Conservation (phyloP, 768 basidiomycete species). For the Pulveroboletus frians region DNA sequence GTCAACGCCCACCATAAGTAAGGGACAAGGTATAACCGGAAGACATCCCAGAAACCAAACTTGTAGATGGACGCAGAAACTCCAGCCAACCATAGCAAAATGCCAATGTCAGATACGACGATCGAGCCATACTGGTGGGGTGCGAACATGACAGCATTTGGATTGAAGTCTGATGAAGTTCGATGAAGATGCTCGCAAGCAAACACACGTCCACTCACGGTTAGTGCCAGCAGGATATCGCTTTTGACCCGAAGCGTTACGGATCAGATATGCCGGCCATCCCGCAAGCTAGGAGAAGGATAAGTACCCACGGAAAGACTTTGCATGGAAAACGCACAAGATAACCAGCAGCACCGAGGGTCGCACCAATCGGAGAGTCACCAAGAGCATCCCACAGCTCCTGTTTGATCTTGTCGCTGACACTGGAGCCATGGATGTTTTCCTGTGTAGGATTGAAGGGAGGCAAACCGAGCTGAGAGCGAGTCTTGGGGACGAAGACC, state of each 20-base stretch:
- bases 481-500: constrained; percentile 91
- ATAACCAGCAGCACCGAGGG: constrained; percentile 49
- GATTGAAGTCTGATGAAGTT: constrained; percentile 60
- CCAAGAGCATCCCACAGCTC: constrained; percentile 84
- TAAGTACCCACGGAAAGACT: neutral
- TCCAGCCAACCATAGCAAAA: constrained; percentile 64
- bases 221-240: constrained; percentile 74
- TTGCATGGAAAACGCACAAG: constrained; percentile 40
- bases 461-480: constrained; percentile 62
- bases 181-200: neutral
- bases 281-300: constrained; percentile 53
- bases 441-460: constrained; percentile 64
- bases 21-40: constrained; percentile 77
- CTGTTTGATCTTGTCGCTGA: constrained; percentile 60
- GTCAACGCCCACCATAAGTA: constrained; percentile 63
- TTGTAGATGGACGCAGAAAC: constrained; percentile 52
- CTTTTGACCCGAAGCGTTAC: constrained; percentile 82
- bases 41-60: constrained; percentile 66
- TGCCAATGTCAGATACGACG: constrained; percentile 76
- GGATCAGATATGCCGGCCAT: constrained; percentile 79
- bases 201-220: constrained; percentile 46
- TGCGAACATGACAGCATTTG: constrained; percentile 75
- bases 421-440: constrained; percentile 57
- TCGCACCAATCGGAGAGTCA: constrained; percentile 80
- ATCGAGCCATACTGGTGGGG: constrained; percentile 74